A percentile compares a stretch with the other conserved stretches of the same genome.
Conservation (phyloP, 2,329 filamentous ascomycete species). For the Lasiodiplodia hormozganensis region DNA sequence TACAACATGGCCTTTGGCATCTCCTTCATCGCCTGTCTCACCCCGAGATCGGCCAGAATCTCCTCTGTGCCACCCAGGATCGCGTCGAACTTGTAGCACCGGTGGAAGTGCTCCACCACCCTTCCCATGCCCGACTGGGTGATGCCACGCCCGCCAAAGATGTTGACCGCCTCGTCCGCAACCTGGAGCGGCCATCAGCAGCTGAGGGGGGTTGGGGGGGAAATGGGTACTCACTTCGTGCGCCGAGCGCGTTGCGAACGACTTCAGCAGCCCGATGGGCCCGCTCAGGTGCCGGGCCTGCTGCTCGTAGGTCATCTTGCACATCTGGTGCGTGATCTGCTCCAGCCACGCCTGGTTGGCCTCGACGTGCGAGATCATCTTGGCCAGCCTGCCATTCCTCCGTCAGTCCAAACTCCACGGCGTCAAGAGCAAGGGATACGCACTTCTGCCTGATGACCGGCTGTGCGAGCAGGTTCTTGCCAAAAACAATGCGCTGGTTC, state of each 20-base stretch:
- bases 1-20: constrained; percentile 87
- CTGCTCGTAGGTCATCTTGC: constrained; percentile 78
- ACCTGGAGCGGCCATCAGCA: constrained; percentile 49
- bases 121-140: constrained; percentile 85
- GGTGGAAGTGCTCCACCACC: constrained; percentile 82
- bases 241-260: constrained; percentile 75
- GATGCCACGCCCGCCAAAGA: constrained; percentile 82
- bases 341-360: constrained; percentile 88
- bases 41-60: constrained; percentile 79
- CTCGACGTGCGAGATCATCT: constrained; percentile 84
- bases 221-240: constrained; percentile 60
- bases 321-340: constrained; percentile 86
- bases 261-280: constrained; percentile 83
- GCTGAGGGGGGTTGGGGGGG: not conserved
- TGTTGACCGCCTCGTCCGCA: constrained; percentile 83
- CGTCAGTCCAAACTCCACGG: not conserved
- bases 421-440: constrained; percentile 35
- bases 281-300: constrained; percentile 79
- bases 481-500: constrained; percentile 84
- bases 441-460: constrained; percentile 82
- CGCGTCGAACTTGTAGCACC: constrained; percentile 76
- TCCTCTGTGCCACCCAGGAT: constrained; percentile 81
- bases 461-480: constrained; percentile 81
- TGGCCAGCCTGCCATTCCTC: constrained; percentile 66
- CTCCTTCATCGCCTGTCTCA: constrained; percentile 81